These are phyloP conservation scores for Solanum ossicruentum DNA, from an alignment of 257 asterid genomes.

Conservation along the genomic window DNA sequence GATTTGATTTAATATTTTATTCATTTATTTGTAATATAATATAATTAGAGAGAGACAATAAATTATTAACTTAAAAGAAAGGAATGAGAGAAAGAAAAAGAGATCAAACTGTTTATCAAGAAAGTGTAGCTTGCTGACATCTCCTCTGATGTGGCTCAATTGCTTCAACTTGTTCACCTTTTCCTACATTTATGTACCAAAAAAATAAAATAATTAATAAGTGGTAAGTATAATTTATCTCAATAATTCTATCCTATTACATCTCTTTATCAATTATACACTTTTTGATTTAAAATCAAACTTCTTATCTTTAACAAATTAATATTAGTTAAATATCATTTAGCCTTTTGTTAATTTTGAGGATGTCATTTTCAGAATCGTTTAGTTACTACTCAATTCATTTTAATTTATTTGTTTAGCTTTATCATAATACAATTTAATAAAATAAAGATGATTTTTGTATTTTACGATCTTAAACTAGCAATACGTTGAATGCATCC, in stretches of 20 bases:
- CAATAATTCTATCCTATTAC: neutral
- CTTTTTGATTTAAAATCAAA: neutral
- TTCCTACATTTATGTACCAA: slow-evolving; percentile 14
- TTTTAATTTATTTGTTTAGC: neutral
- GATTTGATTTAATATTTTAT: neutral
- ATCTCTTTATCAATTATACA: neutral
- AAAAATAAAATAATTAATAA: too few species aligned
- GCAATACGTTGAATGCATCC: neutral
- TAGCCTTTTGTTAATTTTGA: neutral
- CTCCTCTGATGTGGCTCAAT: slow-evolving; percentile 27
- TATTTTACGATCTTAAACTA: neutral
- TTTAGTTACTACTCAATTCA: neutral
- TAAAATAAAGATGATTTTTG: neutral
- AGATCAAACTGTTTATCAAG: slow-evolving; percentile 40
- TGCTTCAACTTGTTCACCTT: slow-evolving; percentile 35
- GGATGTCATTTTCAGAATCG: neutral
- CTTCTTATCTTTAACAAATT: neutral
- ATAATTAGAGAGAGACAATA: neutral
- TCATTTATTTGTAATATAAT: neutral
- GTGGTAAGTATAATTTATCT: neutral
- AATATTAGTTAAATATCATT: neutral
- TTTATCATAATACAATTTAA: neutral
- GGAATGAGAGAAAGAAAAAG: neutral
- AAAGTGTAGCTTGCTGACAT: slow-evolving; percentile 28
- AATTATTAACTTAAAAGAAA: neutral